Percentiles rank a stretch among this genome's conserved stretches.
These are phyloP conservation scores for Apiosordaria backusii DNA, from an alignment of 495 filamentous ascomycete genomes.

Conservation along the genomic window DNA sequence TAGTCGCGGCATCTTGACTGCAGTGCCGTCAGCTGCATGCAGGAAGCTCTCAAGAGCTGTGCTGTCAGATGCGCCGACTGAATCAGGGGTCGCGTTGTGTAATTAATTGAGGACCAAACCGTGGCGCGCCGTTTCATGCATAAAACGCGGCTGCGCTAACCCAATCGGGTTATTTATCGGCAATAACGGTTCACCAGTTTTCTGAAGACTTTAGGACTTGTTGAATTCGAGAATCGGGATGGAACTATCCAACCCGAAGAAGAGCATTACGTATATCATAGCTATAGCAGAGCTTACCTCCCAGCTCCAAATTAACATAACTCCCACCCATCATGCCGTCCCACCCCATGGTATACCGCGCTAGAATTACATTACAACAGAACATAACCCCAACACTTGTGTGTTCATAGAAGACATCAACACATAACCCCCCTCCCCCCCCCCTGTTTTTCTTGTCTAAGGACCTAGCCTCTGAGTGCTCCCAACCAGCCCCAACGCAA, in stretches of 20 bases:
- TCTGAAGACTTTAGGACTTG: not conserved
- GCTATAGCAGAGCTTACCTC: not conserved
- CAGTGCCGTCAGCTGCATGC: conserved; percentile 26
- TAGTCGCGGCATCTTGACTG: conserved; percentile 37
- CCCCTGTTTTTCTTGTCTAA: conserved; percentile 25
- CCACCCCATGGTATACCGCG: not conserved
- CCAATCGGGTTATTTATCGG: not conserved
- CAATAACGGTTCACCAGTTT: not conserved
- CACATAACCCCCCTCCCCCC: not conserved
- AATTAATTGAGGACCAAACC: conserved; percentile 3
- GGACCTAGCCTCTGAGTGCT: conserved; percentile 63
- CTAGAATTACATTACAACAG: conserved; percentile 1
- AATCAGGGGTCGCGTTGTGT: conserved; percentile 17
- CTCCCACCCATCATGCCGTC: not conserved
- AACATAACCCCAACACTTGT: not conserved
- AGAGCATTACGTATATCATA: not conserved
- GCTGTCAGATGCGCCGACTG: not conserved
- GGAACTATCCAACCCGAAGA: not conserved
- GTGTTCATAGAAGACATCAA: not conserved
- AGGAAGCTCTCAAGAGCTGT: conserved; percentile 5
- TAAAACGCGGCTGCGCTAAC: conserved; percentile 19
- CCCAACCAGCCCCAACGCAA: conserved; percentile 56
- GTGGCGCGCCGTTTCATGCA: conserved; percentile 15
- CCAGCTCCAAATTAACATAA: not conserved
- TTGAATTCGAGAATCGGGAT: not conserved